Conservation (phyloP, 2,329 filamentous ascomycete genomes). For the Hypoxylon rubiginosum region DNA sequence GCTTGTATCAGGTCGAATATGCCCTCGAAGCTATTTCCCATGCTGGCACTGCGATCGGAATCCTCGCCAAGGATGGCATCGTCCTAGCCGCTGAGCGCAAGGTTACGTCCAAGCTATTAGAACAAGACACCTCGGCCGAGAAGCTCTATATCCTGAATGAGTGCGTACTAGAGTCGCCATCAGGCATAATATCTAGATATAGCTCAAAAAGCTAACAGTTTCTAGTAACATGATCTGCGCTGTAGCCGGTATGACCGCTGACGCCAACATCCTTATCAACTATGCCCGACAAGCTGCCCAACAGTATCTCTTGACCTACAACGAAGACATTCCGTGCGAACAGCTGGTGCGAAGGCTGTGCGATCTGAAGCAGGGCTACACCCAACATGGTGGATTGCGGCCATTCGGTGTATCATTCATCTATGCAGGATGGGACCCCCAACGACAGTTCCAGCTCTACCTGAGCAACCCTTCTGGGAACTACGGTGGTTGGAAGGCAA, state of each 20-base stretch:
- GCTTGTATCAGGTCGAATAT: constrained; percentile 99
- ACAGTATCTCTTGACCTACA: constrained; percentile 98
- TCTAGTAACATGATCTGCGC: constrained; percentile 99
- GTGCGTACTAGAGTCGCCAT: constrained; percentile 64
- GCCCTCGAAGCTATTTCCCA: constrained; percentile 98
- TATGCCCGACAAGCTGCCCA: constrained; percentile 97
- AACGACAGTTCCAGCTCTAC: constrained; percentile 98
- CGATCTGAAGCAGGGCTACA: constrained; percentile 99
- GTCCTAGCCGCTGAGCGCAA: constrained; percentile 98
- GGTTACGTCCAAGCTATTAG: constrained; percentile 98
- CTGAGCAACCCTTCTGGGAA: constrained; percentile 99
- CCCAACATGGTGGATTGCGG: constrained; percentile 96
- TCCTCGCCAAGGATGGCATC: constrained; percentile 97
- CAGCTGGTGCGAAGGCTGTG: constrained; percentile 96
- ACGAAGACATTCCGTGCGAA: constrained; percentile 99
- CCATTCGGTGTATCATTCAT: constrained; percentile 99
- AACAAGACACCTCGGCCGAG: constrained; percentile 99
- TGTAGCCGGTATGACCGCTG: constrained; percentile 98
- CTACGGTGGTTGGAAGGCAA: constrained; percentile 99
- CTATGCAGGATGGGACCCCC: constrained; percentile 97
- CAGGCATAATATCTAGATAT: background rate
- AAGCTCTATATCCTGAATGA: constrained; percentile 99
- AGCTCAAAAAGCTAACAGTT: constrained; percentile 8
- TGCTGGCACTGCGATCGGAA: constrained; percentile 95
- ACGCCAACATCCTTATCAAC: constrained; percentile 99